phyloP scores from a whole-genome alignment of 106 monocot species.

The Triglochin maritima region DNA sequence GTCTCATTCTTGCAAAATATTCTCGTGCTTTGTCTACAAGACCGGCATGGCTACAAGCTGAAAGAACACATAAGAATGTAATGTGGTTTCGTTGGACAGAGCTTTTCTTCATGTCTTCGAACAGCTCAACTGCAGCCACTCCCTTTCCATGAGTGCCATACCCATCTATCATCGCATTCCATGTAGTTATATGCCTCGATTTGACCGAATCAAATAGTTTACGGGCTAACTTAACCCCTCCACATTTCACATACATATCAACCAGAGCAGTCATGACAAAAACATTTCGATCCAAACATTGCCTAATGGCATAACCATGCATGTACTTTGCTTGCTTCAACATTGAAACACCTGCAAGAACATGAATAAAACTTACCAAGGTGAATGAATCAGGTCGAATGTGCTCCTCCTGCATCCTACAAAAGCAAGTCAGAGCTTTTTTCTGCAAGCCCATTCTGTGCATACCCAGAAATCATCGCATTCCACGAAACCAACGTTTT shows the following conservation, averaged over 20 bases:
- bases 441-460: slow-evolving; percentile 29
- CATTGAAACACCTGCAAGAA: slow-evolving; percentile 37
- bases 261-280: slow-evolving; percentile 56
- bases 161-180: slow-evolving; percentile 86
- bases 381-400: slow-evolving; percentile 55
- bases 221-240: slow-evolving; percentile 25
- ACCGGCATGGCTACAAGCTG: slow-evolving; percentile 70
- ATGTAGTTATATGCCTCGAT: slow-evolving; percentile 37
- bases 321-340: slow-evolving; percentile 48
- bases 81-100: slow-evolving; percentile 41
- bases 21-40: slow-evolving; percentile 43
- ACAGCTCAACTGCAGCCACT: slow-evolving; percentile 28
- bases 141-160: slow-evolving; percentile 63
- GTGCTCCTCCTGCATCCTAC: slow-evolving; percentile 26
- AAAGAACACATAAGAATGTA: slow-evolving; percentile 57
- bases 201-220: slow-evolving; percentile 35
- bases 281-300: slow-evolving; percentile 32
- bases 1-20: slow-evolving; percentile 47
- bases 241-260: slow-evolving; percentile 63
- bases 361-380: slow-evolving; percentile 56
- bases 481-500: slow-evolving; percentile 76
- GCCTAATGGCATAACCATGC: slow-evolving; percentile 42
- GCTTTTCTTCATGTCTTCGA: slow-evolving; percentile 54
- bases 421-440: slow-evolving; percentile 43
- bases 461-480: slow-evolving; percentile 64